These are phyloP conservation scores for Aspergillus ustus DNA, from an alignment of 2,329 filamentous ascomycete species.

Conservation along the genomic window DNA sequence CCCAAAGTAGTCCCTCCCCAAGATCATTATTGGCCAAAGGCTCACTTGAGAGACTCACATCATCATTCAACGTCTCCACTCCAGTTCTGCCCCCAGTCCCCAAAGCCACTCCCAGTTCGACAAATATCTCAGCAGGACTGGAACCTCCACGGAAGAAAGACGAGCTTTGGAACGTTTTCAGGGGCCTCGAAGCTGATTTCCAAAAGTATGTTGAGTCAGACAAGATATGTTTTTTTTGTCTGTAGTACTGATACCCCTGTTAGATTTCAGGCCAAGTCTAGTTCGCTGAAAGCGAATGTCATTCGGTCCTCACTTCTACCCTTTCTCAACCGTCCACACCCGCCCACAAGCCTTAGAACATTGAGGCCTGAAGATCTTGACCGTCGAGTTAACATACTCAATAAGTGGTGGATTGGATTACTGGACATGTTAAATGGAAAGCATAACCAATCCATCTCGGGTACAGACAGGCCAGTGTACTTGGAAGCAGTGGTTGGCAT, in stretches of 20 bases:
- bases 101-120: slow-evolving; percentile 47
- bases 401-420: slow-evolving; percentile 88
- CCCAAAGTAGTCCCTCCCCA: slow-evolving; percentile 46
- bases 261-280: slow-evolving; percentile 74
- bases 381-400: slow-evolving; percentile 75
- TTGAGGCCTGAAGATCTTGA: slow-evolving; percentile 83
- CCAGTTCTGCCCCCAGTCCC: slow-evolving; percentile 55
- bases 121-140: slow-evolving; percentile 34
- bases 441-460: slow-evolving; percentile 76
- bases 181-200: slow-evolving; percentile 69
- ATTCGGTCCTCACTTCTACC: slow-evolving; percentile 74
- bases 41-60: slow-evolving; percentile 54
- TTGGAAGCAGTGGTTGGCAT: slow-evolving; percentile 78
- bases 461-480: slow-evolving; percentile 79
- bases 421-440: slow-evolving; percentile 80
- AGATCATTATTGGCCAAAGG: slow-evolving; percentile 45
- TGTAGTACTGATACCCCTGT: not conserved
- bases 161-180: slow-evolving; percentile 71
- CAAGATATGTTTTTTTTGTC: not conserved
- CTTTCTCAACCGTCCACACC: slow-evolving; percentile 73
- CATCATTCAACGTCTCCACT: slow-evolving; percentile 48
- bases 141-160: slow-evolving; percentile 64
- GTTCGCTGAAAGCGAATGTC: slow-evolving; percentile 73
- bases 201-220: slow-evolving; percentile 56
- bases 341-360: slow-evolving; percentile 67